These are phyloP conservation scores for Diaporthe vaccinii DNA, from an alignment of 2,329 filamentous ascomycete genomes.

Conservation along the genomic window DNA sequence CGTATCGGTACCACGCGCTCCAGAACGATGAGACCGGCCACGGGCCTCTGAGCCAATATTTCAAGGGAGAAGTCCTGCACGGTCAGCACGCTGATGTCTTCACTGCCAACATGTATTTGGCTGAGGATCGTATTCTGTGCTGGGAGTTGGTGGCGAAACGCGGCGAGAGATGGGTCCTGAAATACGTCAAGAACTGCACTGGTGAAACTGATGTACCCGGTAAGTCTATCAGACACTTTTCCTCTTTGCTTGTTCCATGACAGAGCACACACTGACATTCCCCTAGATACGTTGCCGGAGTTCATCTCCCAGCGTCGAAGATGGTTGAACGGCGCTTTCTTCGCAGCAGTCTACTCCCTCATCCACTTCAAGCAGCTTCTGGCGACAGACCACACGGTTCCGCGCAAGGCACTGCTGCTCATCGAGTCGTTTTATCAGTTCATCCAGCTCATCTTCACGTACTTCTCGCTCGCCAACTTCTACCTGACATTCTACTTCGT, in stretches of 20 bases:
- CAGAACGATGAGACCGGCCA: constrained; percentile 98
- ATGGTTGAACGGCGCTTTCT: constrained; percentile 99
- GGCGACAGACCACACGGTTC: constrained; percentile 89
- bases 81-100: constrained; percentile 97
- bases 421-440: constrained; percentile 97
- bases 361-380: constrained; percentile 96
- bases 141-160: constrained; percentile 97
- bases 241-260: background rate
- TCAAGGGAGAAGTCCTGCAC: constrained; percentile 98
- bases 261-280: constrained; percentile 42
- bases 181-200: constrained; percentile 96
- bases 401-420: constrained; percentile 91
- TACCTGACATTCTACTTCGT: constrained; percentile 99
- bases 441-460: constrained; percentile 93
- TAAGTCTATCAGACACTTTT: constrained; percentile 59
- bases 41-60: constrained; percentile 96
- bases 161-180: constrained; percentile 95
- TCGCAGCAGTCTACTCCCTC: constrained; percentile 96
- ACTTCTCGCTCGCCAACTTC: constrained; percentile 98
- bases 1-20: constrained; percentile 94
- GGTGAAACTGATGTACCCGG: constrained; percentile 98
- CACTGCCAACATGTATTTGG: constrained; percentile 95
- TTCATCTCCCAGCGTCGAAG: constrained; percentile 96
- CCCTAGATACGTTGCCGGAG: constrained; percentile 88
- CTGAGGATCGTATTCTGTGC: constrained; percentile 90